Conservation (phyloP, 768 basidiomycete species). For the Baorangia bicolor region DNA sequence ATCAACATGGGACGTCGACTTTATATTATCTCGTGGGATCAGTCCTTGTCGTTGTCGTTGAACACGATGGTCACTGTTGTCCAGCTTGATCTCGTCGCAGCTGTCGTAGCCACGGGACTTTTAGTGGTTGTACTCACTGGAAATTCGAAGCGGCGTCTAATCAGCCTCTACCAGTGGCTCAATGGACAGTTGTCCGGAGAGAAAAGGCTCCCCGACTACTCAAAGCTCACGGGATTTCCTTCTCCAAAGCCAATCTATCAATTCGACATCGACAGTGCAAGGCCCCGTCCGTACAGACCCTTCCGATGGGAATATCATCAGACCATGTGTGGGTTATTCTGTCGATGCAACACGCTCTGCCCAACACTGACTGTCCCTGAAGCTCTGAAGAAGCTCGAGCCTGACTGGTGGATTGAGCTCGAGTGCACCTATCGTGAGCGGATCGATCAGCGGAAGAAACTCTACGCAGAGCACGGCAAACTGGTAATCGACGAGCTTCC, state of each 20-base stretch:
- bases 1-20: no score
- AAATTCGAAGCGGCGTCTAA: not conserved
- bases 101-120: not conserved
- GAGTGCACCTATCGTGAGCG: slow-evolving; percentile 49
- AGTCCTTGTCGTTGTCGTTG: not conserved
- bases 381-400: slow-evolving; percentile 49
- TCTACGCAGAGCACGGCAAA: slow-evolving; percentile 40
- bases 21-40: not conserved
- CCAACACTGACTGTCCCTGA: not conserved
- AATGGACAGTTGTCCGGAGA: not conserved
- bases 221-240: slow-evolving; percentile 44
- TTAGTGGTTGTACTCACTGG: slow-evolving; percentile 1
- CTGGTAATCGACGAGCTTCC: slow-evolving; percentile 45
- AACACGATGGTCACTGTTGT: slow-evolving; percentile 8
- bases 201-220: slow-evolving; percentile 37
- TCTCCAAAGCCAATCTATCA: slow-evolving; percentile 39
- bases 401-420: slow-evolving; percentile 57
- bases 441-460: slow-evolving; percentile 41
- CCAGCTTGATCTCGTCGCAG: not conserved
- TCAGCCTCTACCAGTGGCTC: slow-evolving; percentile 7
- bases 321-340: slow-evolving; percentile 46
- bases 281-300: slow-evolving; percentile 52
- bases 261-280: slow-evolving; percentile 44
- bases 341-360: not conserved
- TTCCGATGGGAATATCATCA: slow-evolving; percentile 58